These are phyloP conservation scores for Metschnikowia vanudenii DNA, from an alignment of 805 yeast genomes.

Conservation along the genomic window DNA sequence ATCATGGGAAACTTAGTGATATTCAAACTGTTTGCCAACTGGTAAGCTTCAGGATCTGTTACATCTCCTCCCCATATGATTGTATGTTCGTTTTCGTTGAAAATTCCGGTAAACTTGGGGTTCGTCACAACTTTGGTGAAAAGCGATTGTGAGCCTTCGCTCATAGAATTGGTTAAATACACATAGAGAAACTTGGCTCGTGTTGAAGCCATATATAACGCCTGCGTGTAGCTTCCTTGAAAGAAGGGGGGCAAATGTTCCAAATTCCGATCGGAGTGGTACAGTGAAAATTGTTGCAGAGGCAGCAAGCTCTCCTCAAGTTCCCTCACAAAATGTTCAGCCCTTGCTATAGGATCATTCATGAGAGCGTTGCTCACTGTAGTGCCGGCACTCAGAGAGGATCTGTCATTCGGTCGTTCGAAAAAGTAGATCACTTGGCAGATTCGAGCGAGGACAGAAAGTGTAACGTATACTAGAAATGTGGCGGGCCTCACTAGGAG, in stretches of 20 bases:
- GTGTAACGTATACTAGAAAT: neutral
- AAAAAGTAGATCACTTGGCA: slow-evolving; percentile 9
- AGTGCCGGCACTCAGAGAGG: slow-evolving; percentile 10
- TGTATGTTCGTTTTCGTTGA: slow-evolving; percentile 45
- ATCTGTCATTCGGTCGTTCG: slow-evolving; percentile 8
- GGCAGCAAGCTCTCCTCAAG: slow-evolving; percentile 48
- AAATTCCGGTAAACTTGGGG: slow-evolving; percentile 44
- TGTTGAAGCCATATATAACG: slow-evolving; percentile 65
- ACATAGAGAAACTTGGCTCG: slow-evolving; percentile 72
- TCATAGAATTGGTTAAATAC: slow-evolving; percentile 68
- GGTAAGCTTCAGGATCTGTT: slow-evolving; percentile 77
- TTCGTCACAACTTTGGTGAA: slow-evolving; percentile 54
- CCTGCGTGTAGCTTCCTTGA: slow-evolving; percentile 78
- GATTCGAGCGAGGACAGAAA: neutral
- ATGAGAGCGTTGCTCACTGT: slow-evolving; percentile 18
- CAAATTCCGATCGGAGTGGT: slow-evolving; percentile 9
- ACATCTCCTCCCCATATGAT: slow-evolving; percentile 88
- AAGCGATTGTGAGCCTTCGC: slow-evolving; percentile 58
- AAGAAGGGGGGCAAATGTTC: slow-evolving; percentile 46
- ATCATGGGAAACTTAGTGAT: slow-evolving; percentile 79
- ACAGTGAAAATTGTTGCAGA: slow-evolving; percentile 18
- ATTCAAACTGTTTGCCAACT: slow-evolving; percentile 71
- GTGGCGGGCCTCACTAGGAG: slow-evolving; percentile 7
- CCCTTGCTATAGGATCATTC: slow-evolving; percentile 53
- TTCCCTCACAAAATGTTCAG: slow-evolving; percentile 48